These are phyloP conservation scores for Talaromyces albobiverticillius DNA, from an alignment of 2,329 filamentous ascomycete species.

Conservation along the genomic window DNA sequence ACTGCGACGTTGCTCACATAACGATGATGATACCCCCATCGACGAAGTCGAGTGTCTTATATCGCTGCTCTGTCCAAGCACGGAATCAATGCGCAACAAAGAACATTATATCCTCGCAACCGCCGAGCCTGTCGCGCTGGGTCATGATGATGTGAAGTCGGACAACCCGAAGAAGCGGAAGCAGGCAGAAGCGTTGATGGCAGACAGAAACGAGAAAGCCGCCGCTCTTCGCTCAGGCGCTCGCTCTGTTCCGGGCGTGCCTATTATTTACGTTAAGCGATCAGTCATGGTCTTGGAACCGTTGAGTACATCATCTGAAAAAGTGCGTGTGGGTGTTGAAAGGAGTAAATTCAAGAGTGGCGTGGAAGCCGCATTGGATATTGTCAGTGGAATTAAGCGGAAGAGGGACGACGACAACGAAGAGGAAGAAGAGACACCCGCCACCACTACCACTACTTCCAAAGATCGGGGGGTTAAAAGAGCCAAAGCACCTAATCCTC, in stretches of 20 bases:
- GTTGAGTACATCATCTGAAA: slow-evolving; percentile 43
- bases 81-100: slow-evolving; percentile 43
- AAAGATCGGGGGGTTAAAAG: slow-evolving; percentile 29
- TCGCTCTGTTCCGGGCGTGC: slow-evolving; percentile 46
- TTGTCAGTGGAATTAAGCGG: slow-evolving; percentile 33
- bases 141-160: slow-evolving; percentile 12
- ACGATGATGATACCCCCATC: slow-evolving; percentile 39
- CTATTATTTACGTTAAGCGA: slow-evolving; percentile 50
- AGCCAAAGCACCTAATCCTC: slow-evolving; percentile 46
- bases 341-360: slow-evolving; percentile 46
- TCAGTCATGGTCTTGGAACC: slow-evolving; percentile 52
- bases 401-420: slow-evolving; percentile 24
- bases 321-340: slow-evolving; percentile 43
- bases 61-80: slow-evolving; percentile 40
- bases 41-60: slow-evolving; percentile 45
- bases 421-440: slow-evolving; percentile 28
- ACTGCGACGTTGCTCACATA: slow-evolving; percentile 48
- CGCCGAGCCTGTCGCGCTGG: slow-evolving; percentile 32
- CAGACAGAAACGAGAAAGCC: slow-evolving; percentile 30
- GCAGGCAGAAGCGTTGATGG: slow-evolving; percentile 29
- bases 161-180: slow-evolving; percentile 29
- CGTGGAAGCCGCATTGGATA: slow-evolving; percentile 28
- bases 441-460: slow-evolving; percentile 16
- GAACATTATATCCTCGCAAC: slow-evolving; percentile 48
- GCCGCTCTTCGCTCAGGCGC: slow-evolving; percentile 36